Evolutionary conservation across 371 early-diverging fungal species (phyloP).

Genomic region (Paraphysoderma sedebokerense): DNA sequence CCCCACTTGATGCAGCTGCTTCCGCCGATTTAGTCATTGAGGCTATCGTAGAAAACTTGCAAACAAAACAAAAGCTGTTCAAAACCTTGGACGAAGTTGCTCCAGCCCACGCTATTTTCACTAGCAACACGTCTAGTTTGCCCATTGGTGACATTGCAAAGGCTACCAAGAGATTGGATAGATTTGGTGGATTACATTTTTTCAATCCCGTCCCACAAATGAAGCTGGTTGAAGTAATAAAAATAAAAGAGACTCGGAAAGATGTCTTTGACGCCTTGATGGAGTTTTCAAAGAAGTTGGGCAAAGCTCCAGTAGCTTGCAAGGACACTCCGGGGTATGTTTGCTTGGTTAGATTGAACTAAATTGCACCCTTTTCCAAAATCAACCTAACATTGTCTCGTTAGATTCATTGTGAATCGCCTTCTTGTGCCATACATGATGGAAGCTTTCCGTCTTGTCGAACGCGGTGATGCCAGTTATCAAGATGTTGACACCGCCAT

Average conservation of each 20-base stretch:
- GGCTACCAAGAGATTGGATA: slow-evolving; percentile 31
- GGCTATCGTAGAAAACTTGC: slow-evolving; percentile 88
- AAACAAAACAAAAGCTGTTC: slow-evolving; percentile 68
- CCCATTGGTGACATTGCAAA: slow-evolving; percentile 67
- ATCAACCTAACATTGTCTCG: not conserved
- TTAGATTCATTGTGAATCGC: slow-evolving; percentile 87
- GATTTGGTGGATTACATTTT: slow-evolving; percentile 83
- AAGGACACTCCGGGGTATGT: slow-evolving; percentile 89
- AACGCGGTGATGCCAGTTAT: slow-evolving; percentile 73
- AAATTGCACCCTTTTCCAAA: not conserved
- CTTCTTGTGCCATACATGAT: slow-evolving; percentile 90
- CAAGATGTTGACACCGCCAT: slow-evolving; percentile 89
- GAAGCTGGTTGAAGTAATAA: slow-evolving; percentile 90
- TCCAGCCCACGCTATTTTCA: slow-evolving; percentile 54
- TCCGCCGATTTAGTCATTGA: slow-evolving; percentile 67
- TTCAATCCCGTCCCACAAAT: slow-evolving; percentile 95
- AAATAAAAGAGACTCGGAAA: slow-evolving; percentile 41
- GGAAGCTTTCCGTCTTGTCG: slow-evolving; percentile 77
- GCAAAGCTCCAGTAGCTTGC: slow-evolving; percentile 80
- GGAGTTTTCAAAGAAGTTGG: slow-evolving; percentile 46
- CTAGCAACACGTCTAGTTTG: slow-evolving; percentile 82
- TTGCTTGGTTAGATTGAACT: not conserved
- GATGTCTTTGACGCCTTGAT: slow-evolving; percentile 38
- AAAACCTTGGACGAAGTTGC: slow-evolving; percentile 45
- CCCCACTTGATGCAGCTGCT: slow-evolving; percentile 36